Conservation (phyloP, 495 filamentous ascomycete species). For the Xylaria castorea region DNA sequence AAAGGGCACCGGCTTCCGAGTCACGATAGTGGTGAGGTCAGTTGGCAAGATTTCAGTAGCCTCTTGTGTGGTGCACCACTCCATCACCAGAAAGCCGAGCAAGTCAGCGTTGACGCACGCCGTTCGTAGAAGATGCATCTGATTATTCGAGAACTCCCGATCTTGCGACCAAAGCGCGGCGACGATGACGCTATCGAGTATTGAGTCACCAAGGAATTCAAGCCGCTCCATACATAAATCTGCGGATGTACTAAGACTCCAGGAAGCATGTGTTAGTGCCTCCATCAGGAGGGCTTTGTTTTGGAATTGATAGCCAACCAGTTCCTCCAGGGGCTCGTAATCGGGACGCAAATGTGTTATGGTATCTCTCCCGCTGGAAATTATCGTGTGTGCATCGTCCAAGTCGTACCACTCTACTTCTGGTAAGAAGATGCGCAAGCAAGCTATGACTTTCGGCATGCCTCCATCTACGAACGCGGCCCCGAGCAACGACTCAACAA, state of each 20-base stretch:
- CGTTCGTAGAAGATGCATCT: constrained; percentile 78
- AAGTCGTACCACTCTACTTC: constrained; percentile 63
- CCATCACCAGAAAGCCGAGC: constrained; percentile 84
- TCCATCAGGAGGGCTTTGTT: constrained; percentile 77
- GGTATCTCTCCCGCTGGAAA: constrained; percentile 40
- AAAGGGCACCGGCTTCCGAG: constrained; percentile 52
- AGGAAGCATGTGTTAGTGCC: constrained; percentile 85
- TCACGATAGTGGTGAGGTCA: constrained; percentile 22
- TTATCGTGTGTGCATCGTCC: constrained; percentile 38
- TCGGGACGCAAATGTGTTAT: constrained; percentile 39
- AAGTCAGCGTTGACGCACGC: constrained; percentile 85
- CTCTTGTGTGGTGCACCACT: constrained; percentile 49
- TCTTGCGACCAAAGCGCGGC: constrained; percentile 45
- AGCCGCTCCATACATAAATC: constrained; percentile 79
- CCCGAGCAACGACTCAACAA: constrained; percentile 84
- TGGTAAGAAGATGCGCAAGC: constrained; percentile 70
- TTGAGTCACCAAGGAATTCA: constrained; percentile 88
- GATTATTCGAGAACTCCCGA: constrained; percentile 59
- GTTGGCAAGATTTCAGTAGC: constrained; percentile 33
- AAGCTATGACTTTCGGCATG: constrained; percentile 64
- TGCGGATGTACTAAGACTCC: constrained; percentile 48
- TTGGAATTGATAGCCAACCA: constrained; percentile 75
- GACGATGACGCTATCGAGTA: constrained; percentile 82
- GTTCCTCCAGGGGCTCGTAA: constrained; percentile 55
- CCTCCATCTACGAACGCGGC: constrained; percentile 78